A percentile compares a stretch with the other conserved stretches of the same genome.
Evolutionary conservation across 1,139 yeast genomes (phyloP).

Genomic region (Hansenula lynferdii): DNA sequence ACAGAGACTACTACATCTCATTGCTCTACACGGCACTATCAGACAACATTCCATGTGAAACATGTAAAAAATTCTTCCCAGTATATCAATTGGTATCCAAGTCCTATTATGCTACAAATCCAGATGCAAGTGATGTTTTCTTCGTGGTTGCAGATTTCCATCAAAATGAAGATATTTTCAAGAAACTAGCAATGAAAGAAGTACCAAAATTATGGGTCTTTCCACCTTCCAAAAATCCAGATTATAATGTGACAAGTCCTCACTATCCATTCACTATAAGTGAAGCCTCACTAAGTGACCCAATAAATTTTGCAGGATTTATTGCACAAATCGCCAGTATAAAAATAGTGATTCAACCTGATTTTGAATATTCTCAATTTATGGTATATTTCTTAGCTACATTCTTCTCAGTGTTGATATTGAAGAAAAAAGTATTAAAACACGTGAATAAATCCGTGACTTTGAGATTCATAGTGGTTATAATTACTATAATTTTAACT

Average conservation of each 20-base stretch:
- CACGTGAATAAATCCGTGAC: conserved; percentile 29
- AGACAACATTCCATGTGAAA: conserved; percentile 33
- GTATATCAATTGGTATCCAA: conserved; percentile 36
- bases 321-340: conserved; percentile 41
- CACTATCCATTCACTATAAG: conserved; percentile 30
- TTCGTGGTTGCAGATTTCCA: conserved; percentile 49
- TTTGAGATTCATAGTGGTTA: conserved; percentile 36
- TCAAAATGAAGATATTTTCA: conserved; percentile 36
- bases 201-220: conserved; percentile 65
- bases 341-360: conserved; percentile 36
- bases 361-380: conserved; percentile 39
- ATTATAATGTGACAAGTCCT: conserved; percentile 21
- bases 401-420: conserved; percentile 37
- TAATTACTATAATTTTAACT: conserved; percentile 38
- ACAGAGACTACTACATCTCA: conserved; percentile 38
- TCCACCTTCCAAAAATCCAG: conserved; percentile 39
- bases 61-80: conserved; percentile 38
- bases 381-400: conserved; percentile 41
- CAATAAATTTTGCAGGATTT: conserved; percentile 47
- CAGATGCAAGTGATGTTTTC: conserved; percentile 32
- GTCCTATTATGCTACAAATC: conserved; percentile 41
- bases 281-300: conserved; percentile 22
- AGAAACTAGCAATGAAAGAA: conserved; percentile 36
- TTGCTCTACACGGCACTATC: conserved; percentile 40
- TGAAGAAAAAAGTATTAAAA: conserved; percentile 42